Base-by-base conservation (phyloP, 148 eudicot species). In the Rhododendron ferrugineum region DNA sequence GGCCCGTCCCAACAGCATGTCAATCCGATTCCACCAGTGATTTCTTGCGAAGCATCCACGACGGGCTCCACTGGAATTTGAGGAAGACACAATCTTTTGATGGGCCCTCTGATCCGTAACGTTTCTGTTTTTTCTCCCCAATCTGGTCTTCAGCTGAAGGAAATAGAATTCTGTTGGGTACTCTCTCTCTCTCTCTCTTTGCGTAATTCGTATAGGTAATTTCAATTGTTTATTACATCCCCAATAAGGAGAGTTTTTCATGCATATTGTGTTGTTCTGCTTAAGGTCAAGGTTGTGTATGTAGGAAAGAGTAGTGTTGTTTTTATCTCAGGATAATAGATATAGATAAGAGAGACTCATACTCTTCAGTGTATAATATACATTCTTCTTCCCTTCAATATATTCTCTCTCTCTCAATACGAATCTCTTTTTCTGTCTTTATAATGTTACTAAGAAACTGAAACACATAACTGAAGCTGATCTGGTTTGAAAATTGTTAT, bases 1-100 rank as follows among this genome's bases (percentile, higher is more conserved):
- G 99, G 95, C 99, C 99, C 5, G 98, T 96, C 16, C 97, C 99
- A 32, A 96, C 97, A 13, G 99, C 99, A 1, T 96, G 99, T 77
- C 95, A 91, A 84, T 86, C 78, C 2, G 96, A 95, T 87, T 93
- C 99, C n/a, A 95, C 95, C 82, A 88, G 87, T 5, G 99, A 96
- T 81, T 96, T 96, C 89, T 86, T 96, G 50, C 94, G 93, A 58
- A 95, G 98, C 88, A 96, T 96, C 78, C 99, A 94, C 3, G 97
- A 96, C 15, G 98, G 97, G 26, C 97, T 96, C 58, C 98, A 96
- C 76, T 96, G 99, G 99, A 96, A 96, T 86, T 88, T 96, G 90
- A 93, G 99, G 91, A 96, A 95, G 89, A 94, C 92, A 9, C 99
- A 96, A 85, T 84, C 91, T 11, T 91, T 86, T 66, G 99, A 95